Conservation (phyloP, 73 alveolate species). For the Paramecium sonneborni region DNA sequence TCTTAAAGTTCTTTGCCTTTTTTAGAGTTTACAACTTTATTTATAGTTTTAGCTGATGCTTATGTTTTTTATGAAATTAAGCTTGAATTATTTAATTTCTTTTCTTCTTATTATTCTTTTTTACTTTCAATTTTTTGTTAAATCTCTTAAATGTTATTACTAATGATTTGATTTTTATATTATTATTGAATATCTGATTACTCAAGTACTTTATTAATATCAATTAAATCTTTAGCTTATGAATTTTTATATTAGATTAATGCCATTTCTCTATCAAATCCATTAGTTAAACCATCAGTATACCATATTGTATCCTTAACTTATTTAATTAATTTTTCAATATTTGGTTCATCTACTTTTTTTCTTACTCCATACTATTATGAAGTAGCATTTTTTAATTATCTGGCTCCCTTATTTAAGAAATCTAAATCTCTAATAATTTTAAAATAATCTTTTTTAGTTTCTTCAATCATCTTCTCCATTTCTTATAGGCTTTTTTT, state of each 20-base stretch:
- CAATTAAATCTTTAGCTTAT: not conserved
- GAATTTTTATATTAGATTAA: not conserved
- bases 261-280: constrained; percentile 29
- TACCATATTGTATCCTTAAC: constrained; percentile 36
- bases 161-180: not conserved
- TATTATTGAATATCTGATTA: not conserved
- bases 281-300: not conserved
- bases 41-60: not conserved
- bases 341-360: constrained; percentile 18
- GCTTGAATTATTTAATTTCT: not conserved
- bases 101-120: not conserved
- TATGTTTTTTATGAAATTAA: not conserved
- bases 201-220: not conserved
- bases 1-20: constrained; percentile 7
- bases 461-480: not conserved
- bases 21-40: not conserved
- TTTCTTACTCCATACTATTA: not conserved
- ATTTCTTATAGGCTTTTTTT: not conserved
- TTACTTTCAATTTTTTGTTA: not conserved
- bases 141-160: not conserved
- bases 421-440: constrained; percentile 32
- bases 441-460: constrained; percentile 19
- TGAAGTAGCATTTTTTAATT: not conserved
- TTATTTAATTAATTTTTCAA: not conserved
- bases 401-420: constrained; percentile 6